phyloP scores from a whole-genome alignment of 2,329 filamentous ascomycete species.

The Mycosphaerelloides madeirae region DNA sequence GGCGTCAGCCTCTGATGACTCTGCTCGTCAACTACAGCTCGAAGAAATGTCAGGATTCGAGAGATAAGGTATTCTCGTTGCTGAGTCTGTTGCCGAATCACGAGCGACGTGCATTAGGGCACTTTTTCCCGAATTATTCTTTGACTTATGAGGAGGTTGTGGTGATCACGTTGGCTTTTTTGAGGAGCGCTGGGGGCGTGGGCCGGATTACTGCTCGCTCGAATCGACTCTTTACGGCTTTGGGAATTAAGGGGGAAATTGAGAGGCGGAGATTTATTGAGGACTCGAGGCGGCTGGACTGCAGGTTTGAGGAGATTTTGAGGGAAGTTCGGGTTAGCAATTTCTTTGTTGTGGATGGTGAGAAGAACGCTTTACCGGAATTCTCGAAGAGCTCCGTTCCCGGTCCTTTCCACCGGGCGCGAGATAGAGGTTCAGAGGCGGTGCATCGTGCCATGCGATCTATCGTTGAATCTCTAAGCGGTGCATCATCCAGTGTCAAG shows the following conservation, averaged over 20 bases:
- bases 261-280: neutral
- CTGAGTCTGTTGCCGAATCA: constrained; percentile 1
- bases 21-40: neutral
- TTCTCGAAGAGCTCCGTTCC: too few species aligned
- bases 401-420: too few species aligned
- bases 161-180: constrained; percentile 1
- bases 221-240: neutral
- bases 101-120: neutral
- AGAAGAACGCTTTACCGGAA: too few species aligned
- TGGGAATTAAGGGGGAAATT: neutral
- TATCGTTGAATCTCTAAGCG: too few species aligned
- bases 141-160: constrained; percentile 1
- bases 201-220: neutral
- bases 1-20: neutral
- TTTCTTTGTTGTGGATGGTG: too few species aligned
- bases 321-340: too few species aligned
- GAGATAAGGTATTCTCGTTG: constrained; percentile 5
- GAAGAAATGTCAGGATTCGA: neutral
- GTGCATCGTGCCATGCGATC: too few species aligned
- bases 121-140: neutral
- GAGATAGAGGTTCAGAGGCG: too few species aligned
- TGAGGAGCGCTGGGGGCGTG: neutral
- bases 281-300: neutral
- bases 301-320: neutral
- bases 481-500: too few species aligned